Evolutionary conservation across 176 grass and related monocot species (phyloP).

Genomic region (Lolium perenne): DNA sequence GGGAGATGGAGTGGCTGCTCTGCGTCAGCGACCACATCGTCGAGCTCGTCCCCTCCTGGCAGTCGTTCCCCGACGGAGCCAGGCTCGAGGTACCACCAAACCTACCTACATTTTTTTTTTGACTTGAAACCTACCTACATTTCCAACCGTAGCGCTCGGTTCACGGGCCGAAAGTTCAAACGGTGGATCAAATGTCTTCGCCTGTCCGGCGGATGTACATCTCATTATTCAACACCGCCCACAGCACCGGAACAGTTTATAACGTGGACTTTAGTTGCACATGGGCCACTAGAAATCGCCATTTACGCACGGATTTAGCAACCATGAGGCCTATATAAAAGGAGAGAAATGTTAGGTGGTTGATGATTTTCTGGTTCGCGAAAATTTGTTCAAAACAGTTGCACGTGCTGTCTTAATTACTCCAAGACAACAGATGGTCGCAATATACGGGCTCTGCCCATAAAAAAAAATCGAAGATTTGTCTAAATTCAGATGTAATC

Average conservation of each 20-base stretch:
- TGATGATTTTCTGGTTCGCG: background rate
- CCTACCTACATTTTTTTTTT: background rate
- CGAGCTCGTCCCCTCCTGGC: conserved; percentile 87
- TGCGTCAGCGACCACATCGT: conserved; percentile 96
- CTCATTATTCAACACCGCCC: conserved; percentile 18
- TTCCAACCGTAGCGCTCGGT: background rate
- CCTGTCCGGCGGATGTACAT: conserved; percentile 28
- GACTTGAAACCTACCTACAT: no score
- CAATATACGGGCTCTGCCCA: no score
- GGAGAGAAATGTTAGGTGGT: background rate
- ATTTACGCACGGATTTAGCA: conserved; percentile 25
- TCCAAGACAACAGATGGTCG: background rate
- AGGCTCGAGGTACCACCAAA: conserved; percentile 74
- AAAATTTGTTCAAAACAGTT: background rate
- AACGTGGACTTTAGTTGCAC: conserved; percentile 16
- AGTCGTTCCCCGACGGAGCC: conserved; percentile 86
- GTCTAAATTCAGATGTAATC: no score
- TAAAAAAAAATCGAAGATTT: no score
- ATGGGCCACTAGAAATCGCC: background rate
- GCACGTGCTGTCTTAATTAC: background rate
- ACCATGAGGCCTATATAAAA: no score
- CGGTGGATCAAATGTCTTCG: conserved; percentile 33
- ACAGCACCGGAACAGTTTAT: background rate
- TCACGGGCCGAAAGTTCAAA: conserved; percentile 33
- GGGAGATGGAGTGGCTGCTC: conserved; percentile 95